A percentile compares a stretch with the other conserved stretches of the same genome.
Evolutionary conservation across 116 monocot species (phyloP).

Genomic region (Iris pallida): DNA sequence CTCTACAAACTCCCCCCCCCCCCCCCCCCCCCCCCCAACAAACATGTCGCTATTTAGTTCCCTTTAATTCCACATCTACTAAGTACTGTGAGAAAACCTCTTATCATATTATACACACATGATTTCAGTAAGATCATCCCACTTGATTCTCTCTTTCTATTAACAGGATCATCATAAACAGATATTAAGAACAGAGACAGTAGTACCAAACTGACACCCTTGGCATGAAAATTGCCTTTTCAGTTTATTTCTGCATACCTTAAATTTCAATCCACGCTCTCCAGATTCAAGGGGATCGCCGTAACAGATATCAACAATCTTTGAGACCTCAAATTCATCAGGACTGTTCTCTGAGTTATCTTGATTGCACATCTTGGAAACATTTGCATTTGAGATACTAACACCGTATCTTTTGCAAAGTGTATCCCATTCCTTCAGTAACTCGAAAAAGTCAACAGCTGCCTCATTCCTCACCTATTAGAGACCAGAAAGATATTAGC

Average conservation of each 20-base stretch:
- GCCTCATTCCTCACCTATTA: conserved; percentile 76
- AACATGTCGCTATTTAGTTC: too few species aligned
- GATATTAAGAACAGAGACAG: too few species aligned
- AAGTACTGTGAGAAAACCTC: too few species aligned
- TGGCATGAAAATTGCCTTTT: too few species aligned
- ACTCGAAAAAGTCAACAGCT: conserved; percentile 65
- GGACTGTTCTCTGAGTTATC: conserved; percentile 7
- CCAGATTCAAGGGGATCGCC: conserved; percentile 61
- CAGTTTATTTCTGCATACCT: conserved; percentile 33
- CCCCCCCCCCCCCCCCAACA: too few species aligned
- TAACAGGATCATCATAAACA: too few species aligned
- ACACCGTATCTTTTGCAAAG: conserved; percentile 46
- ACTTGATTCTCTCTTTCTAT: too few species aligned
- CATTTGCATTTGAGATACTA: conserved; percentile 5
- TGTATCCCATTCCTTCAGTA: conserved; percentile 79
- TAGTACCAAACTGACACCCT: too few species aligned
- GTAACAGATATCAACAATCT: conserved; percentile 71
- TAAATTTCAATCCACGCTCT: conserved; percentile 63
- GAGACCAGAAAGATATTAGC: conserved; percentile 1
- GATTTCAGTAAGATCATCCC: too few species aligned
- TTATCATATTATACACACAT: too few species aligned
- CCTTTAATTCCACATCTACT: too few species aligned
- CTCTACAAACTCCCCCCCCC: too few species aligned
- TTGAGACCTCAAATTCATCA: conserved; percentile 70
- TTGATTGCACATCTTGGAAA: conserved; percentile 21